A percentile compares a stretch with the other conserved stretches of the same genome.
phyloP scores from a whole-genome alignment of 331 rosid species.

The Rhamnella rubrinervis region DNA sequence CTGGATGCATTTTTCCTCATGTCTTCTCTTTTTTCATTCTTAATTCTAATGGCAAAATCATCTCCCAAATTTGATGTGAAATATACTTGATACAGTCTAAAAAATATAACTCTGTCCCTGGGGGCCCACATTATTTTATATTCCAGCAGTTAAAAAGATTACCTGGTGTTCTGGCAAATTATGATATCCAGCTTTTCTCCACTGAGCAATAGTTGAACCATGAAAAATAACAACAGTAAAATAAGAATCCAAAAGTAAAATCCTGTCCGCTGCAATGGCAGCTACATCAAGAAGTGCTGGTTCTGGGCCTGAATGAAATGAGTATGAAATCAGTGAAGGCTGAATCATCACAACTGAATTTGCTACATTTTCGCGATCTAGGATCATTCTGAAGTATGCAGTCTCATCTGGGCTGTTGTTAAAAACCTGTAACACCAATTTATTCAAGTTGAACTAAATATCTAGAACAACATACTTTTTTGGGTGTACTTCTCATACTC shows the following conservation, averaged over 20 bases:
- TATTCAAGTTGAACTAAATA: not conserved
- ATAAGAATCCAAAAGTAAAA: slow-evolving; percentile 83
- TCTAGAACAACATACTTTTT: slow-evolving; percentile 11
- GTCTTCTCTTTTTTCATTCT: not conserved
- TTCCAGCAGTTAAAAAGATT: slow-evolving; percentile 9
- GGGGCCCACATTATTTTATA: not conserved
- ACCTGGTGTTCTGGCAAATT: slow-evolving; percentile 91
- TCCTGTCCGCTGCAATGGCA: slow-evolving; percentile 91
- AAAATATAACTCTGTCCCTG: not conserved
- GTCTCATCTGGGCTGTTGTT: slow-evolving; percentile 99
- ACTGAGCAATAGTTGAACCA: slow-evolving; percentile 95
- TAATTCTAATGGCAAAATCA: not conserved
- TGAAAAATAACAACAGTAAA: slow-evolving; percentile 89
- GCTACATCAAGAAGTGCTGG: slow-evolving; percentile 96
- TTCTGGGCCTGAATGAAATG: slow-evolving; percentile 88
- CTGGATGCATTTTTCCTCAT: no score
- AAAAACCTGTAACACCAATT: slow-evolving; percentile 66
- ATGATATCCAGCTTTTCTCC: slow-evolving; percentile 97
- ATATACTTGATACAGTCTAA: not conserved
- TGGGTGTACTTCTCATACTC: slow-evolving; percentile 2
- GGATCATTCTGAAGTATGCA: slow-evolving; percentile 93
- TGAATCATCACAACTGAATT: slow-evolving; percentile 98
- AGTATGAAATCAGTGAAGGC: slow-evolving; percentile 90
- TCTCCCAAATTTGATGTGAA: not conserved
- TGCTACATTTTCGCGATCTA: slow-evolving; percentile 87